Conservation (phyloP, 371 early-diverging fungal species). For the Mucor plumbeus region DNA sequence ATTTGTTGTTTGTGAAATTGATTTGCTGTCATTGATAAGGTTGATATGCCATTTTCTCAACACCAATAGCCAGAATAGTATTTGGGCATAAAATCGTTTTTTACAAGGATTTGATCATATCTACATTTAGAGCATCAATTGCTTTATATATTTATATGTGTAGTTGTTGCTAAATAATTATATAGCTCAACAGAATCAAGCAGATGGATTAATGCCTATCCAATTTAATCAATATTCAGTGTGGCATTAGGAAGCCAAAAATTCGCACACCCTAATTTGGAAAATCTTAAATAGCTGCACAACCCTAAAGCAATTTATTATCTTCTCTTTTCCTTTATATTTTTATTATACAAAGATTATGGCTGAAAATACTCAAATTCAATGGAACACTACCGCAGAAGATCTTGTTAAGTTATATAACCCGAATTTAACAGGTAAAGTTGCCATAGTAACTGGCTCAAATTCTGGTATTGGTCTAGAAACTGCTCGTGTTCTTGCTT, state of each 20-base stretch:
- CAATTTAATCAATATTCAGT: background rate
- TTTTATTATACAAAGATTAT: background rate
- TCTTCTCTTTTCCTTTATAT: background rate
- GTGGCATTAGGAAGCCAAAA: background rate
- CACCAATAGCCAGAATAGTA: too few relatives aligned
- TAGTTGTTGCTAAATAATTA: too few relatives aligned
- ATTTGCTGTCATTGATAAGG: too few relatives aligned
- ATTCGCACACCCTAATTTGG: background rate
- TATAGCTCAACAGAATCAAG: too few relatives aligned
- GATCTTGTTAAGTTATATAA: slow-evolving; percentile 10
- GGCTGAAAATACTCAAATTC: background rate
- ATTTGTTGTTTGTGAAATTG: too few relatives aligned
- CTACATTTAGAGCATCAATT: too few relatives aligned
- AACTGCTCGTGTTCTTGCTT: background rate
- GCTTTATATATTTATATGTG: too few relatives aligned
- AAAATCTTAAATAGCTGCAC: background rate
- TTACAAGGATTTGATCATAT: too few relatives aligned
- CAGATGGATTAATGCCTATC: too few relatives aligned
- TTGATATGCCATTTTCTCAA: too few relatives aligned
- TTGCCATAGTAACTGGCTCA: slow-evolving; percentile 75
- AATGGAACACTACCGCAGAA: background rate
- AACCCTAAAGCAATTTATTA: background rate
- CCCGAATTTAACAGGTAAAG: slow-evolving; percentile 60
- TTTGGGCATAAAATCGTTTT: too few relatives aligned
- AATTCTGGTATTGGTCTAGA: slow-evolving; percentile 53